Evolutionary conservation across 2,329 filamentous ascomycete genomes (phyloP).

Genomic region (Nemania abortiva): DNA sequence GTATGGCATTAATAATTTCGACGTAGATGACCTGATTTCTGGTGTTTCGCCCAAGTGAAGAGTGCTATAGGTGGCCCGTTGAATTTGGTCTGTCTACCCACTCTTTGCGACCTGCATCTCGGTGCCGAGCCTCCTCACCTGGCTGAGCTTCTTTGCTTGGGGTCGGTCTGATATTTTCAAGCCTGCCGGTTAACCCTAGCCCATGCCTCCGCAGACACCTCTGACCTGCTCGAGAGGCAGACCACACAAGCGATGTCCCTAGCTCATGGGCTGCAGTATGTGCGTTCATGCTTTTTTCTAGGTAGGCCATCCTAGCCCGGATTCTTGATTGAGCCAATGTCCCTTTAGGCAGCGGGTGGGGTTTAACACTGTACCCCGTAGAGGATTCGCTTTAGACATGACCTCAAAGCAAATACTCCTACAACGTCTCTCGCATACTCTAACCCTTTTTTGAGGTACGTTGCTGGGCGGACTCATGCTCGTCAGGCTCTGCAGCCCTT

Average conservation of each 20-base stretch:
- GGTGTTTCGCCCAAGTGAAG: neutral
- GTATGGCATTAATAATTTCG: no score
- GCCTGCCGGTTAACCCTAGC: constrained; percentile 24
- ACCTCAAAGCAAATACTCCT: constrained; percentile 7
- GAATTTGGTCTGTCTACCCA: neutral
- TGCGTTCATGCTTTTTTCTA: neutral
- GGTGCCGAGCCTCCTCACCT: constrained; percentile 37
- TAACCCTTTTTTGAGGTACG: neutral
- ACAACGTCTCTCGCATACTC: neutral
- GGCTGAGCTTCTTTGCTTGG: constrained; percentile 24
- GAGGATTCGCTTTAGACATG: constrained; percentile 4
- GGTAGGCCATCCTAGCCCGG: neutral
- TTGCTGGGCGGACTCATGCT: neutral
- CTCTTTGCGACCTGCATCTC: constrained; percentile 25
- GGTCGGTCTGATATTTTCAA: constrained; percentile 27
- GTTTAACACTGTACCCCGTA: neutral
- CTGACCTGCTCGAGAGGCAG: constrained; percentile 6
- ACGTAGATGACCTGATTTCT: no score
- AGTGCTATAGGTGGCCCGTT: neutral
- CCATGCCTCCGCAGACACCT: constrained; percentile 27
- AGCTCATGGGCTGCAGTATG: neutral
- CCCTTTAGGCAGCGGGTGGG: neutral
- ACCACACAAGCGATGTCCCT: neutral
- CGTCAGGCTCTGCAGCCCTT: neutral
- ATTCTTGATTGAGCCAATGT: neutral